phyloP scores from a whole-genome alignment of 1,139 yeast species.

The Diutina ranongensis region DNA sequence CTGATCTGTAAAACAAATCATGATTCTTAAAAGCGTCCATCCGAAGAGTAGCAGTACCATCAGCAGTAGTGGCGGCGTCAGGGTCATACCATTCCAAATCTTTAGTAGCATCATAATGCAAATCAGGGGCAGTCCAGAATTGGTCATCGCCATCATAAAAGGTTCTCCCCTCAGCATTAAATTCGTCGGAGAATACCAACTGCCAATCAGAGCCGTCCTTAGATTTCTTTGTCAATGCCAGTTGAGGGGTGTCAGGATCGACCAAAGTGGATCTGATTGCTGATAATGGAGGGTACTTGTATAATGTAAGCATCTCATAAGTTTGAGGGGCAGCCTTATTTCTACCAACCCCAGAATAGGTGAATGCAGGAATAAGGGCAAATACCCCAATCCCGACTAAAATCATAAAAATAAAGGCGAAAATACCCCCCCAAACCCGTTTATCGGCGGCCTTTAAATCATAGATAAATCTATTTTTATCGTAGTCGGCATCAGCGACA shows the following conservation, averaged over 20 bases:
- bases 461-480: slow-evolving; percentile 16
- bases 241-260: slow-evolving; percentile 70
- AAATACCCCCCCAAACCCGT: slow-evolving; percentile 14
- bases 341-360: slow-evolving; percentile 14
- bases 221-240: slow-evolving; percentile 34
- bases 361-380: slow-evolving; percentile 16
- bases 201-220: slow-evolving; percentile 51
- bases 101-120: slow-evolving; percentile 68
- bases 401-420: slow-evolving; percentile 13
- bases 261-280: slow-evolving; percentile 54
- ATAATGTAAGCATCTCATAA: slow-evolving; percentile 40
- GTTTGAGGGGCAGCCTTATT: slow-evolving; percentile 14
- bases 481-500: slow-evolving; percentile 18
- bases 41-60: slow-evolving; percentile 54
- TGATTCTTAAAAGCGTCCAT: slow-evolving; percentile 70
- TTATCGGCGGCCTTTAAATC: slow-evolving; percentile 17
- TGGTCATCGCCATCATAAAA: slow-evolving; percentile 80
- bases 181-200: slow-evolving; percentile 74
- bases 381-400: slow-evolving; percentile 13
- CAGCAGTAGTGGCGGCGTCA: slow-evolving; percentile 59
- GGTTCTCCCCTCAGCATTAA: slow-evolving; percentile 71
- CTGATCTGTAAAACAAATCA: slow-evolving; percentile 64
- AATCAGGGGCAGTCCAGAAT: slow-evolving; percentile 66
- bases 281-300: slow-evolving; percentile 45
- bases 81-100: slow-evolving; percentile 89